phyloP scores from a whole-genome alignment of 2,329 filamentous ascomycete genomes.

The Grosmannia clavigera region DNA sequence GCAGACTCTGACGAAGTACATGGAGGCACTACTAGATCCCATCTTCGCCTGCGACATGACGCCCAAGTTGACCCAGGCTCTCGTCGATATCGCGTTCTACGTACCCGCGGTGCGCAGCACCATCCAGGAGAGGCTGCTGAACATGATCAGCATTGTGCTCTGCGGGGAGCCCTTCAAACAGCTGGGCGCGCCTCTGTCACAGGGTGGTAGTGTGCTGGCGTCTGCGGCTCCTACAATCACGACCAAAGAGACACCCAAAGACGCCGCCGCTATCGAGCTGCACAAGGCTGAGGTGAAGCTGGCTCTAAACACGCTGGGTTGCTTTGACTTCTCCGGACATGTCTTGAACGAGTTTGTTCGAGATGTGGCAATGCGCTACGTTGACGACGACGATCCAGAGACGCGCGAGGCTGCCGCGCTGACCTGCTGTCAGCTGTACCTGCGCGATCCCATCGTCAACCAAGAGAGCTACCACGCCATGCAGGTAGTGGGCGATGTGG shows the following conservation, averaged over 20 bases:
- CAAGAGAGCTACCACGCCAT: conserved; percentile 96
- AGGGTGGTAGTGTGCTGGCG: conserved; percentile 2
- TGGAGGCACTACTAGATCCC: conserved; percentile 87
- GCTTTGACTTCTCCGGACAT: conserved; percentile 88
- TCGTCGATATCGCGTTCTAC: conserved; percentile 98
- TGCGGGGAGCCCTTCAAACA: conserved; percentile 88
- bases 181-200: conserved; percentile 61
- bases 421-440: conserved; percentile 95
- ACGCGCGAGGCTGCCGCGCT: conserved; percentile 90
- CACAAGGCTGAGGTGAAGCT: conserved; percentile 81
- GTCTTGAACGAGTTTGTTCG: conserved; percentile 97
- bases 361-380: conserved; percentile 95
- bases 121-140: conserved; percentile 86
- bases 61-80: conserved; percentile 82
- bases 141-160: conserved; percentile 88
- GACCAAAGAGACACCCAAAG: conserved; percentile 67
- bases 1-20: conserved; percentile 95
- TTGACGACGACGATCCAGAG: conserved; percentile 88
- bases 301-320: conserved; percentile 89
- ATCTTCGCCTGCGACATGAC: conserved; percentile 96
- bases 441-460: conserved; percentile 92
- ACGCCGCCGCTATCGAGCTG: conserved; percentile 67
- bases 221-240: conserved; percentile 27
- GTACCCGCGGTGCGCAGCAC: conserved; percentile 87
- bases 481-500: conserved; percentile 94